Evolutionary conservation across 2,329 filamentous ascomycete species (phyloP).

Genomic region (Cladosporium sp.): DNA sequence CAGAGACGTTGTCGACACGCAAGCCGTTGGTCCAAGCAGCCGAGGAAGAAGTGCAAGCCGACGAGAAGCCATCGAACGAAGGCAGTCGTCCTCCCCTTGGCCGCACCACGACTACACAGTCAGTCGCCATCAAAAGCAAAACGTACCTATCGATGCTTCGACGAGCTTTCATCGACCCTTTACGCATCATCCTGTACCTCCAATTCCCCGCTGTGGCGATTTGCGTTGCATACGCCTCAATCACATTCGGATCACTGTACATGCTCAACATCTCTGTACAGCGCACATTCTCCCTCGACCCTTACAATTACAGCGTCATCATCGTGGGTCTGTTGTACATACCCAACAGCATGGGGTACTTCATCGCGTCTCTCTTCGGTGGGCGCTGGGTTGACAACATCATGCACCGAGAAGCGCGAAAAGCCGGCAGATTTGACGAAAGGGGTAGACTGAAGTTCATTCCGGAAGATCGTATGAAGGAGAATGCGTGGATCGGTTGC

Average conservation of each 20-base stretch:
- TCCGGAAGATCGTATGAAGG: constrained; percentile 77
- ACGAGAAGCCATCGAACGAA: constrained; percentile 20
- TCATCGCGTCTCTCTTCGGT: constrained; percentile 63
- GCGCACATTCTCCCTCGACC: constrained; percentile 59
- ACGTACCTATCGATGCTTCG: constrained; percentile 52
- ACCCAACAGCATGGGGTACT: constrained; percentile 70
- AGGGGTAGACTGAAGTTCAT: constrained; percentile 62
- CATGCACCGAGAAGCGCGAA: constrained; percentile 72
- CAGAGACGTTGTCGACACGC: constrained; percentile 54
- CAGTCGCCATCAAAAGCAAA: constrained; percentile 55
- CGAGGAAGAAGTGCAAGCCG: constrained; percentile 26
- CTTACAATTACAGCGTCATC: constrained; percentile 66
- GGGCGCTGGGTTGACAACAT: constrained; percentile 76
- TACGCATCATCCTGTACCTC: constrained; percentile 66
- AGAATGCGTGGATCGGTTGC: constrained; percentile 75
- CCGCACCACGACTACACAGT: constrained; percentile 59
- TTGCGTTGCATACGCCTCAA: constrained; percentile 68
- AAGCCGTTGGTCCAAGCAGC: constrained; percentile 30
- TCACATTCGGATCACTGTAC: constrained; percentile 73
- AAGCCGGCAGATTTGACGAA: constrained; percentile 63
- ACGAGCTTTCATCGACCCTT: constrained; percentile 65
- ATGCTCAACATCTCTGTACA: constrained; percentile 75
- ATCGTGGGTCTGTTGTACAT: constrained; percentile 74
- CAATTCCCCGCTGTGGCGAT: constrained; percentile 70
- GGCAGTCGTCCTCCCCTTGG: constrained; percentile 20